phyloP scores from a whole-genome alignment of 306 rosid genomes.

The Abrus precatorius region DNA sequence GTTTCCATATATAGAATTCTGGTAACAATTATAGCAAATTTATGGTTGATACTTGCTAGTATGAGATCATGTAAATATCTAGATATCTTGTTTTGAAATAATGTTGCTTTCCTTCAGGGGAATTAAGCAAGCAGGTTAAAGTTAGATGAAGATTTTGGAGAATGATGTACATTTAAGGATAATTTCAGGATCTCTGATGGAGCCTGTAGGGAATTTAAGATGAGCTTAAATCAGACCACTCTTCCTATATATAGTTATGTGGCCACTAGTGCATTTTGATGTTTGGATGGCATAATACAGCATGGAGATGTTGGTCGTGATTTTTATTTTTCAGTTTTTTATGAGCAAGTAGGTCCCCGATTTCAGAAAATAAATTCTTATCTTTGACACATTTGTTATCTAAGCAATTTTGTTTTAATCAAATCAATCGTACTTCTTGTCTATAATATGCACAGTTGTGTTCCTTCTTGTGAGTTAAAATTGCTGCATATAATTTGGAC shows the following conservation, averaged over 20 bases:
- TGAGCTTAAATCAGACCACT: conserved; percentile 40
- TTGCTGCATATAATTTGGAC: neutral
- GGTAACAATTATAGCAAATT: conserved; percentile 15
- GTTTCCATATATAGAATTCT: neutral
- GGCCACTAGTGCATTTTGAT: conserved; percentile 20
- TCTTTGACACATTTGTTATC: neutral
- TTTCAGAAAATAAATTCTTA: neutral
- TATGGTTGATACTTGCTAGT: neutral
- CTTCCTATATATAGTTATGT: conserved; percentile 12
- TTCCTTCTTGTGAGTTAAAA: conserved; percentile 26
- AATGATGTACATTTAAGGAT: conserved; percentile 45
- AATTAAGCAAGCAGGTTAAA: conserved; percentile 56
- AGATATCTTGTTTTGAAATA: conserved; percentile 37
- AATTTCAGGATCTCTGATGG: conserved; percentile 47
- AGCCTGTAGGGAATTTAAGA: conserved; percentile 47
- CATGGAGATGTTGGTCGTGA: conserved; percentile 15
- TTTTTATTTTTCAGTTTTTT: conserved; percentile 19
- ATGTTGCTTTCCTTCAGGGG: conserved; percentile 61
- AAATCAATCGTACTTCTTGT: neutral
- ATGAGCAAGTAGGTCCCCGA: conserved; percentile 24
- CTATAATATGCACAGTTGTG: conserved; percentile 1
- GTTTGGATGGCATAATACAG: conserved; percentile 24
- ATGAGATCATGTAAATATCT: conserved; percentile 10
- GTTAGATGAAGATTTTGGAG: conserved; percentile 47
- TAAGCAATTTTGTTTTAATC: conserved; percentile 1